Evolutionary conservation across 1,139 yeast species (phyloP).

Genomic region (Taphrina communis): DNA sequence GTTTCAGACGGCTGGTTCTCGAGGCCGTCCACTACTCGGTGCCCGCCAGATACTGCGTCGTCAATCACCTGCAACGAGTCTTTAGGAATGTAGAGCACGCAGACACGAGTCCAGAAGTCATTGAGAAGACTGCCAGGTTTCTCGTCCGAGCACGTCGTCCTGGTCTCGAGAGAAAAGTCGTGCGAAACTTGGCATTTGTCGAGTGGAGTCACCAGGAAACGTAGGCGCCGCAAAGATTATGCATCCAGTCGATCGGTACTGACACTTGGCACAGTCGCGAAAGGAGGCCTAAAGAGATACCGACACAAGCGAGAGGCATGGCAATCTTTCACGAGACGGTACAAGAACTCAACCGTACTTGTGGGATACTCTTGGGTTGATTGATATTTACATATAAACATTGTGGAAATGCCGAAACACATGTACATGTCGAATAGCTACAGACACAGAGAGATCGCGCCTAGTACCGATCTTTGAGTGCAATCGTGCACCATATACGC

Average conservation of each 20-base stretch:
- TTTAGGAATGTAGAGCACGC: slow-evolving; percentile 2
- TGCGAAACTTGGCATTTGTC: slow-evolving; percentile 21
- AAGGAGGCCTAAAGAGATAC: slow-evolving; percentile 1
- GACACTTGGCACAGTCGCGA: background rate
- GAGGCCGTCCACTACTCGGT: slow-evolving; percentile 28
- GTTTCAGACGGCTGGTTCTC: slow-evolving; percentile 21
- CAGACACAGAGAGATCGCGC: too few relatives aligned
- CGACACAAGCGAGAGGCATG: slow-evolving; percentile 5
- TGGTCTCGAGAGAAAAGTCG: slow-evolving; percentile 26
- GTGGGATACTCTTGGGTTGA: slow-evolving; percentile 9
- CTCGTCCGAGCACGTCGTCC: slow-evolving; percentile 11
- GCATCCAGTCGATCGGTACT: background rate
- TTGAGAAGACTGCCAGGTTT: slow-evolving; percentile 26
- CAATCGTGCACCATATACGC: background rate
- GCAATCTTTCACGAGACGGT: background rate
- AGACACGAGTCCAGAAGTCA: background rate
- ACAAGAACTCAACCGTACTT: background rate
- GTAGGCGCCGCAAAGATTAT: background rate
- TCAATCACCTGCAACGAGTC: background rate
- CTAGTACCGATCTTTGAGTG: background rate
- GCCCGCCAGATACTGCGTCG: slow-evolving; percentile 25
- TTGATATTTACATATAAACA: background rate
- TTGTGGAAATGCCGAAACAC: too few relatives aligned
- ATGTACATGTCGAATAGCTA: too few relatives aligned
- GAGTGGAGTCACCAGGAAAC: slow-evolving; percentile 23